These are phyloP conservation scores for Blechomonas ayalai DNA, from an alignment of 208 protist genomes.

Conservation along the genomic window DNA sequence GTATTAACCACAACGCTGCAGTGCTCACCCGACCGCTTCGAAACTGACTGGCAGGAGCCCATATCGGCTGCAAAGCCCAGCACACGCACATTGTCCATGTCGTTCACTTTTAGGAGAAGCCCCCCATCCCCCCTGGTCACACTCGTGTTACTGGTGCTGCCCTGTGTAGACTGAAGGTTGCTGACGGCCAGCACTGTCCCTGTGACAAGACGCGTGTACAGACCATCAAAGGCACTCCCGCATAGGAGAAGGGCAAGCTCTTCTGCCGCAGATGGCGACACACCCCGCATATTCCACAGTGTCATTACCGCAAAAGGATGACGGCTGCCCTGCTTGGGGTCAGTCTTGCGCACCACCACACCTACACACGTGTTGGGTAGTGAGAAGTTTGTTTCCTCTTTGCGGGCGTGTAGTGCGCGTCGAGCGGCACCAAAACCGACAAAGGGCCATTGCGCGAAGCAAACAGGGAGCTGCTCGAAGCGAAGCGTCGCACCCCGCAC, in stretches of 20 bases:
- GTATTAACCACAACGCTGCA: constrained; percentile 50
- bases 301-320: constrained; percentile 37
- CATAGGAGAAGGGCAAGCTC: constrained; percentile 54
- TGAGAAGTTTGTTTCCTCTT: neutral
- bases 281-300: constrained; percentile 58
- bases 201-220: constrained; percentile 35
- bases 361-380: constrained; percentile 42
- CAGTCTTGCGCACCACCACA: constrained; percentile 48
- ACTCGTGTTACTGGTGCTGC: neutral
- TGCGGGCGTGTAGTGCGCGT: too few species aligned
- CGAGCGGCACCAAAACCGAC: constrained; percentile 20
- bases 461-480: constrained; percentile 51
- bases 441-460: constrained; percentile 50
- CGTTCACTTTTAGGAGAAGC: constrained; percentile 24
- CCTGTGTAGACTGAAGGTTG: constrained; percentile 16
- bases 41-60: constrained; percentile 36
- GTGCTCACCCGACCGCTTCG: constrained; percentile 30
- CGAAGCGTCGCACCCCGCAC: constrained; percentile 42
- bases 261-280: constrained; percentile 24
- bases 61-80: constrained; percentile 65
- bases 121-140: neutral
- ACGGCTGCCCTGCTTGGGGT: constrained; percentile 45
- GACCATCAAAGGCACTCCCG: constrained; percentile 47
- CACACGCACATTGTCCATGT: constrained; percentile 29
- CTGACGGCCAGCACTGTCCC: constrained; percentile 56